Evolutionary conservation across 1,139 yeast genomes (phyloP).

Genomic region (Yamadazyma dushanensis): DNA sequence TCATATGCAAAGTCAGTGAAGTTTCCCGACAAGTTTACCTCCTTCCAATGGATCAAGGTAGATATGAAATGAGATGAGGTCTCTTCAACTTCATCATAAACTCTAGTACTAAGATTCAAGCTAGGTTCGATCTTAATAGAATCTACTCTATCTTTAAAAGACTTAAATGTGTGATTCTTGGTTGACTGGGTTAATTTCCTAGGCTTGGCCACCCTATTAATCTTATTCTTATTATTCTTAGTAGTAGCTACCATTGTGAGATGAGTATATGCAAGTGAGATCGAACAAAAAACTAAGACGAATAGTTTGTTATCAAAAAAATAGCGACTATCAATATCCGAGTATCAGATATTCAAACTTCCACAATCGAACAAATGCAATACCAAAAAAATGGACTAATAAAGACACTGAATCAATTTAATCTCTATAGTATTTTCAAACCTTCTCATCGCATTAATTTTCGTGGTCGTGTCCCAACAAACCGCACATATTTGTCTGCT

Average conservation of each 20-base stretch:
- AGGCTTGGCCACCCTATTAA: conserved; percentile 8
- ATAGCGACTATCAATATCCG: too few species aligned
- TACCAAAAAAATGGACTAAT: too few species aligned
- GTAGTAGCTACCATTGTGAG: conserved; percentile 9
- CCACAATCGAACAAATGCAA: too few species aligned
- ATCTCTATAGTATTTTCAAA: neutral
- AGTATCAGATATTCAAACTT: too few species aligned
- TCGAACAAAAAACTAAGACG: neutral
- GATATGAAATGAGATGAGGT: conserved; percentile 68
- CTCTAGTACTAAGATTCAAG: conserved; percentile 59
- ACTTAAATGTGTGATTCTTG: conserved; percentile 64
- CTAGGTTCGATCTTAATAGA: conserved; percentile 83
- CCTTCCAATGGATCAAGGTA: conserved; percentile 84
- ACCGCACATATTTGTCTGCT: neutral
- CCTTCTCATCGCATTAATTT: conserved; percentile 2
- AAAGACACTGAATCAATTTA: too few species aligned
- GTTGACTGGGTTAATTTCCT: conserved; percentile 48
- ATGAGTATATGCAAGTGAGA: too few species aligned
- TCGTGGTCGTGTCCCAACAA: neutral
- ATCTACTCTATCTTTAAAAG: conserved; percentile 84
- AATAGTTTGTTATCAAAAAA: too few species aligned
- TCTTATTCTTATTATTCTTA: conserved; percentile 5
- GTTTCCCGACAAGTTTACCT: conserved; percentile 73
- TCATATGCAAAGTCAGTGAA: conserved; percentile 65
- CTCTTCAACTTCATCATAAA: conserved; percentile 68